These are phyloP conservation scores for Carex myosuroides DNA, from an alignment of 176 grass and related monocot species.

Conservation along the genomic window DNA sequence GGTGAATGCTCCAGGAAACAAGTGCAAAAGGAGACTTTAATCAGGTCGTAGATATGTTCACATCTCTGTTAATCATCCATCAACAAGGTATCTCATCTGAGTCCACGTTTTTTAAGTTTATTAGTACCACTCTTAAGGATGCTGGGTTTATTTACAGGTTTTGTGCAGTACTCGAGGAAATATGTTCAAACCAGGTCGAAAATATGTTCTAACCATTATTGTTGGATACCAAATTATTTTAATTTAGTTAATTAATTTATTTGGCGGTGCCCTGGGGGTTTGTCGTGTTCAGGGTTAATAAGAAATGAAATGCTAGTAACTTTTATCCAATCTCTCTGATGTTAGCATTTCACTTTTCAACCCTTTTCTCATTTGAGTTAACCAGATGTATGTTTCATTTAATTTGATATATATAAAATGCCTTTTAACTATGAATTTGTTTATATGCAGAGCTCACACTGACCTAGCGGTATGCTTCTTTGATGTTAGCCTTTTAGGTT, in stretches of 20 bases:
- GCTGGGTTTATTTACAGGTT: background rate
- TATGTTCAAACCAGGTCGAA: background rate
- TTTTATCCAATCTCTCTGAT: background rate
- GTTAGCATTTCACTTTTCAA: background rate
- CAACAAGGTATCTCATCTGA: background rate
- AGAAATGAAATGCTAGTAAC: background rate
- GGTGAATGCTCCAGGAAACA: background rate
- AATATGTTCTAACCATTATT: background rate
- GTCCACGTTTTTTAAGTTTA: background rate
- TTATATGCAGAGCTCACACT: background rate
- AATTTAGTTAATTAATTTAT: background rate
- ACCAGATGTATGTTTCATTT: background rate
- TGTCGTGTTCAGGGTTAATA: background rate
- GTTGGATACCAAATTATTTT: background rate
- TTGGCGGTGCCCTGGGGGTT: background rate
- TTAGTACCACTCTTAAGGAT: background rate
- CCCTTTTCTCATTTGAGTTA: background rate
- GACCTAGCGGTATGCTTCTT: background rate
- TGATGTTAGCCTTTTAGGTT: background rate
- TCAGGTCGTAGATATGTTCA: background rate
- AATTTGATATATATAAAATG: background rate
- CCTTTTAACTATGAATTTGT: background rate
- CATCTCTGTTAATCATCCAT: background rate
- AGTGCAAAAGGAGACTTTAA: background rate
- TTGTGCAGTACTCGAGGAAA: background rate